Percentiles rank a stretch among this genome's conserved stretches.
These are phyloP conservation scores for Entophlyctis luteolus DNA, from an alignment of 192 early-diverging fungal species.

Conservation along the genomic window DNA sequence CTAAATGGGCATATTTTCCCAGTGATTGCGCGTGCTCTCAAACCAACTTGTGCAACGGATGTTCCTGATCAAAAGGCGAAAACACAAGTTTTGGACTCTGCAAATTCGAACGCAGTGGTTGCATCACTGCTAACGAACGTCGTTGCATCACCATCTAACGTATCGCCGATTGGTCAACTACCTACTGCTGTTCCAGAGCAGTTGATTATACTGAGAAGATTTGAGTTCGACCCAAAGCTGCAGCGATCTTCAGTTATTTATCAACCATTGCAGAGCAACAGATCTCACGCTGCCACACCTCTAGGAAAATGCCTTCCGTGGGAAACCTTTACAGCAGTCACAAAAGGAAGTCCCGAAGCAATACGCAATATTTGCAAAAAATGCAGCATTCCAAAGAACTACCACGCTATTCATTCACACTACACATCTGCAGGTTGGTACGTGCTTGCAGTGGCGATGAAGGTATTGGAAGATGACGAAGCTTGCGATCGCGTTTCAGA, in stretches of 20 bases:
- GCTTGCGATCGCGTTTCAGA: not conserved
- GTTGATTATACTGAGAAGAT: constrained; percentile 47
- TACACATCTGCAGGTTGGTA: constrained; percentile 47
- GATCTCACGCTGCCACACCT: not conserved
- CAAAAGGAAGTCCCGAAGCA: constrained; percentile 46
- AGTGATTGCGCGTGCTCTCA: constrained; percentile 5
- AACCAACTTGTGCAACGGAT: not conserved
- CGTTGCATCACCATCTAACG: not conserved
- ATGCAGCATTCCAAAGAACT: constrained; percentile 35
- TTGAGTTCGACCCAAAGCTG: constrained; percentile 60
- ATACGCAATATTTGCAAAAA: constrained; percentile 36
- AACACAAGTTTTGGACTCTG: not conserved
- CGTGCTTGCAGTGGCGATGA: constrained; percentile 38
- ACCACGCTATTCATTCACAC: constrained; percentile 8
- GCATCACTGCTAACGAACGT: not conserved
- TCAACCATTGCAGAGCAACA: not conserved
- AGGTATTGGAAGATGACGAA: not conserved
- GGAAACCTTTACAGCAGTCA: constrained; percentile 24
- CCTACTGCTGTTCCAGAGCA: not conserved
- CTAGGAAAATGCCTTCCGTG: constrained; percentile 5
- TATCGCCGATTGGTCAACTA: not conserved
- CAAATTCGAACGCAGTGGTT: not conserved
- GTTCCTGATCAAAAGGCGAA: not conserved
- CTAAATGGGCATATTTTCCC: constrained; percentile 22
- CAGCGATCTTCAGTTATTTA: constrained; percentile 22